These are phyloP conservation scores for Beauveria rudraprayagi DNA, from an alignment of 2,329 filamentous ascomycete genomes.

Conservation along the genomic window DNA sequence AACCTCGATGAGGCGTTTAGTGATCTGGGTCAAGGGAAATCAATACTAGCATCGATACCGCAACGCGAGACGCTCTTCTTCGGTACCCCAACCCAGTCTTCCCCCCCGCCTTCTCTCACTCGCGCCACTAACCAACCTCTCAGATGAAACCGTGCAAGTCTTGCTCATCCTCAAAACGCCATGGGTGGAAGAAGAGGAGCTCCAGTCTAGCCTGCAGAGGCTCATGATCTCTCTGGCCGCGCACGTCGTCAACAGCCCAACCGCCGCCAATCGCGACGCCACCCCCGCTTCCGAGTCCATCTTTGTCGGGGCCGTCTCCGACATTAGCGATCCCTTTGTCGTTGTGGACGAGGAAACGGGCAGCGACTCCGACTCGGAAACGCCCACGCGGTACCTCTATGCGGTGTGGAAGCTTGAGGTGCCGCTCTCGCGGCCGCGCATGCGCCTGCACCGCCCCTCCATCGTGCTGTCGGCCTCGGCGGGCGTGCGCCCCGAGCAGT, in stretches of 20 bases:
- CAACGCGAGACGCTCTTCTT: slow-evolving; percentile 62
- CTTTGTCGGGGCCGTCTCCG: slow-evolving; percentile 45
- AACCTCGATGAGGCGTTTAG: slow-evolving; percentile 45
- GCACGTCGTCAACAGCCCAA: slow-evolving; percentile 51
- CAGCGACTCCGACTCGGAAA: slow-evolving; percentile 18
- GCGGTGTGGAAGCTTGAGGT: slow-evolving; percentile 54
- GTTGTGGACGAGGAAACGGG: slow-evolving; percentile 34
- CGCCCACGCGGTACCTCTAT: slow-evolving; percentile 35
- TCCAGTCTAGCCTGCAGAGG: slow-evolving; percentile 52
- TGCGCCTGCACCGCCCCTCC: slow-evolving; percentile 57
- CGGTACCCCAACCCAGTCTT: slow-evolving; percentile 40
- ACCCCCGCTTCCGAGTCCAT: slow-evolving; percentile 45
- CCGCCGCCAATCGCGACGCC: slow-evolving; percentile 36
- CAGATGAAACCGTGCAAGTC: slow-evolving; percentile 67
- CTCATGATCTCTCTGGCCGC: slow-evolving; percentile 61
- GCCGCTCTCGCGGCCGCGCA: slow-evolving; percentile 50
- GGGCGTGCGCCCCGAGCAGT: slow-evolving; percentile 45
- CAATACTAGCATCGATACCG: slow-evolving; percentile 48
- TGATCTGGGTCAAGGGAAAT: slow-evolving; percentile 33
- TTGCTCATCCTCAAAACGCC: slow-evolving; percentile 62
- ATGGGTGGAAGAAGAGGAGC: slow-evolving; percentile 44
- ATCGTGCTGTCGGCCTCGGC: slow-evolving; percentile 57
- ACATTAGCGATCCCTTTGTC: slow-evolving; percentile 42
- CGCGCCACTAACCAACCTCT: slow-evolving; percentile 28
- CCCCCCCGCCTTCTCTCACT: slow-evolving; percentile 19